Evolutionary conservation across 805 yeast species (phyloP).

Genomic region (Metschnikowia colocasiae): DNA sequence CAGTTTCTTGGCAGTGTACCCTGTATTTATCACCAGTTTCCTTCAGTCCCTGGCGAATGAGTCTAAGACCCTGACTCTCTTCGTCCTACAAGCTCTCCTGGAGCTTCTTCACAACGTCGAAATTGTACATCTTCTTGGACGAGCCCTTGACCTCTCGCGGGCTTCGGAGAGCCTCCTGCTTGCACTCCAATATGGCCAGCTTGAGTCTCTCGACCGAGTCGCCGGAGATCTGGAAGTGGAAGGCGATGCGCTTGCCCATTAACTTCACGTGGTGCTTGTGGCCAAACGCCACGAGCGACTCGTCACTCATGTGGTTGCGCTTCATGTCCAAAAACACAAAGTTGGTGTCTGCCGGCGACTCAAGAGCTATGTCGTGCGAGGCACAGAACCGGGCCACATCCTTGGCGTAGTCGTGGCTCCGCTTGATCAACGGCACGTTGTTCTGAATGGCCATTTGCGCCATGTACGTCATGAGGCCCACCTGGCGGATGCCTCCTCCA

Average conservation of each 20-base stretch:
- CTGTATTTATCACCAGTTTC: too few relatives aligned
- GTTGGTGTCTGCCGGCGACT: slow-evolving; percentile 78
- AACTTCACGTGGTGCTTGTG: slow-evolving; percentile 58
- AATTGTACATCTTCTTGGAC: slow-evolving; percentile 7
- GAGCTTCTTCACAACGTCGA: slow-evolving; percentile 6
- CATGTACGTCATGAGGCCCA: slow-evolving; percentile 78
- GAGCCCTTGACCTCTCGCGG: slow-evolving; percentile 31
- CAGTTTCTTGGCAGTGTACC: too few relatives aligned
- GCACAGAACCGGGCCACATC: slow-evolving; percentile 53
- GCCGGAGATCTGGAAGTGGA: slow-evolving; percentile 53
- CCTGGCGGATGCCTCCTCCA: slow-evolving; percentile 92
- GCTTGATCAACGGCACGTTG: slow-evolving; percentile 55
- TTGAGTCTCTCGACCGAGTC: slow-evolving; percentile 38
- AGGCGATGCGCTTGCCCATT: slow-evolving; percentile 73
- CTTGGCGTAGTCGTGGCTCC: slow-evolving; percentile 50
- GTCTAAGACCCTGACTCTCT: too few relatives aligned
- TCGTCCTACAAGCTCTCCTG: too few relatives aligned
- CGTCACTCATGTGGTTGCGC: slow-evolving; percentile 54
- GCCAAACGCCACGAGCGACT: slow-evolving; percentile 50
- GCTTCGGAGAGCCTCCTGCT: slow-evolving; percentile 47
- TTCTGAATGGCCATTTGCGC: slow-evolving; percentile 75
- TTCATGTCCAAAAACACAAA: slow-evolving; percentile 71
- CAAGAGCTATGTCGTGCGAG: slow-evolving; percentile 52
- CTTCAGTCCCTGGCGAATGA: too few relatives aligned
- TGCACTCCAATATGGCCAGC: slow-evolving; percentile 53